Base-by-base conservation (phyloP, 116 monocot genomes). In the Cymodocea nodosa region DNA sequence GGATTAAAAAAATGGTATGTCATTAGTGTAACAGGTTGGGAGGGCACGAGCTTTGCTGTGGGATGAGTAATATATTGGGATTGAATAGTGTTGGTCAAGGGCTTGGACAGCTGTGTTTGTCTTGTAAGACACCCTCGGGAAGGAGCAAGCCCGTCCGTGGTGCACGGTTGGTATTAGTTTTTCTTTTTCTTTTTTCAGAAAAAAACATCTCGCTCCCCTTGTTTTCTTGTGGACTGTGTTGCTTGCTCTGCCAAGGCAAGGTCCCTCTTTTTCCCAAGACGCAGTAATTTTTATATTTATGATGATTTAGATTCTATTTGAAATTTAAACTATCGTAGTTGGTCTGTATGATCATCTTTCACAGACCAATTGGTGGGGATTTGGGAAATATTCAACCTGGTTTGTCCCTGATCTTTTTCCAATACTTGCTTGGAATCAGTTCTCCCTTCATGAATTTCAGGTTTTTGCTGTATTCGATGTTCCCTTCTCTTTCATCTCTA, bases 291-390 rank as follows among this genome's bases (percentile, higher is more conserved):
- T 30, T 30, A 30, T 30, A 3, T 3, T 30, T 1, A 30, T 30
- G 3, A 30, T 1, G 30, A 30, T 30, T 30, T 3, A 30, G 30
- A 30, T 30, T 30, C 3, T 3, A 30, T 30, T 30, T 3, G 3
- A 30, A 30, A 30, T 30, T 30, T 30, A n/a, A n/a, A n/a, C 17
- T 7, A 10, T 23, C 3, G 56, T 30, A 30, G 30, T 17, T 30
- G 34, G 5, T 59, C 34, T 24, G 23, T 59, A 12, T 25, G 5
- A 16, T 59, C 14, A 40, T 62, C 4, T 62, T 37, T 62, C 40
- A 40, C 37, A 62, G 44, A 63, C 63, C n/a, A 63, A 11, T 44
- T 44, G 63, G 49, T 64, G 44, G 64, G 64, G 64, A 64, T 64
- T 23, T 15, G 64, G 22, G 49, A 16, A 18, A 24, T n/a, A n/a